Base-by-base conservation (phyloP, 2,329 filamentous ascomycete genomes). In the Microcyclospora pomicola region DNA sequence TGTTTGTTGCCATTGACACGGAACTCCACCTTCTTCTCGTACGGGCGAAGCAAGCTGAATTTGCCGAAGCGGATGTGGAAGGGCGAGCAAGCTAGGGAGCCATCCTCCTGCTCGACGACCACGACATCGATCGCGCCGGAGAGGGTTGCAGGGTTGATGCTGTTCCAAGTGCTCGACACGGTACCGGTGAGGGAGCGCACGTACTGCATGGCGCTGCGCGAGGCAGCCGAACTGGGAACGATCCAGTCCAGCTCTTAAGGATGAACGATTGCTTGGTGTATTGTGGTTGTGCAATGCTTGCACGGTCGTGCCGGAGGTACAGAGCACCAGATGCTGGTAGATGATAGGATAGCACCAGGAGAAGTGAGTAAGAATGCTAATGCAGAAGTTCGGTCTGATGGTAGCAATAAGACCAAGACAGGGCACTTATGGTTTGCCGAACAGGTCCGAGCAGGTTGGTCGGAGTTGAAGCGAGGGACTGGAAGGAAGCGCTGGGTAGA, bases 21-120 rank as follows among this genome's bases (percentile, higher is more conserved):
- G 65, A 98, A 98, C 63, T 96, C 87, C 54, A 98, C 91, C 73
- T 96, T 98, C 66, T 98, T 98, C 63, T 98, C 91, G 42, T 80
- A 95, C 0, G 91, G 91, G 15, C 91, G 82, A 54, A 98, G 67
- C 30, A 98, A 72, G 42, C 88, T 94, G 67, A 96, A 96, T 66
- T 98, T 98, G 61, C 91, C 91, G 62, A 98, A 98, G 53, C 91
- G 86, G 48, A 98, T 91, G 61, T 98, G 91, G 63, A 98, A 98
- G 35, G 91, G 91, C 19, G 88, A 96, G 65, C 91, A 98, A 48
- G 81, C 78, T 41, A 96, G 72, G 31, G 72, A 72, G 43, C 75
- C 91, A 71, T 98, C 91, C 58, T 88, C 84, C 50, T 92, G 86
- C 63, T 98, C 86, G 42, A 98, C 86, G 39, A 98, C 88, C 50